These are phyloP conservation scores for Colletotrichum cordylinicola DNA, from an alignment of 2,329 filamentous ascomycete genomes.

Conservation along the genomic window DNA sequence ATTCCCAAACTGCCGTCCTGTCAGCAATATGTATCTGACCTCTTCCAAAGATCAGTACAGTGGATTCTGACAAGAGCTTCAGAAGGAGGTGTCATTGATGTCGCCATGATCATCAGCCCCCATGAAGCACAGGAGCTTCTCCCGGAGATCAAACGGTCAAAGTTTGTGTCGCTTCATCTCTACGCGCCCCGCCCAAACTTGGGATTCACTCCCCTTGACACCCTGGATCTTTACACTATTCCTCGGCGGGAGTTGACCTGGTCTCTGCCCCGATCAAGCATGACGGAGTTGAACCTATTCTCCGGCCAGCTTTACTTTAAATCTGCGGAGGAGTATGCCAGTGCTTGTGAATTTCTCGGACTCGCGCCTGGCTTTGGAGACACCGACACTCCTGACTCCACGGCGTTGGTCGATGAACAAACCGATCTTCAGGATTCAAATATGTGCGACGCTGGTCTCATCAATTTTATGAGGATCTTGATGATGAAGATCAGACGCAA, in stretches of 20 bases:
- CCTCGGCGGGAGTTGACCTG: constrained; percentile 21
- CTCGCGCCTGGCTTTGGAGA: constrained; percentile 31
- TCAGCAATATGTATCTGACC: constrained; percentile 36
- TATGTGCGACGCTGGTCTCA: constrained; percentile 34
- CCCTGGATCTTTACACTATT: constrained; percentile 48
- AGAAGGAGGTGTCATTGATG: not conserved
- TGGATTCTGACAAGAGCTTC: constrained; percentile 52
- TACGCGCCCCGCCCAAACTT: constrained; percentile 54
- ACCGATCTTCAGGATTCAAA: constrained; percentile 33
- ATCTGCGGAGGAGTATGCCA: constrained; percentile 58
- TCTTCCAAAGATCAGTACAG: constrained; percentile 57
- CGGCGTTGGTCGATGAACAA: constrained; percentile 29
- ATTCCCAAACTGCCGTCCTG: not conserved
- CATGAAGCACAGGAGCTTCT: constrained; percentile 63
- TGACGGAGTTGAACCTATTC: constrained; percentile 66
- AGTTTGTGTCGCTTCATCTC: constrained; percentile 49
- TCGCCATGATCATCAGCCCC: constrained; percentile 60
- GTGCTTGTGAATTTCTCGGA: constrained; percentile 57
- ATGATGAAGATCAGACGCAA: constrained; percentile 41
- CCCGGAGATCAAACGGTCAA: constrained; percentile 36
- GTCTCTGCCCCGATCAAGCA: fast-evolving
- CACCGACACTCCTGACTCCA: no score
- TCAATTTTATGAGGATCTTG: constrained; percentile 39
- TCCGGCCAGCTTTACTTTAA: constrained; percentile 70
- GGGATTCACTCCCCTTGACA: constrained; percentile 45